Conservation (phyloP, 2,329 filamentous ascomycete species). For the Neofusicoccum sp. region DNA sequence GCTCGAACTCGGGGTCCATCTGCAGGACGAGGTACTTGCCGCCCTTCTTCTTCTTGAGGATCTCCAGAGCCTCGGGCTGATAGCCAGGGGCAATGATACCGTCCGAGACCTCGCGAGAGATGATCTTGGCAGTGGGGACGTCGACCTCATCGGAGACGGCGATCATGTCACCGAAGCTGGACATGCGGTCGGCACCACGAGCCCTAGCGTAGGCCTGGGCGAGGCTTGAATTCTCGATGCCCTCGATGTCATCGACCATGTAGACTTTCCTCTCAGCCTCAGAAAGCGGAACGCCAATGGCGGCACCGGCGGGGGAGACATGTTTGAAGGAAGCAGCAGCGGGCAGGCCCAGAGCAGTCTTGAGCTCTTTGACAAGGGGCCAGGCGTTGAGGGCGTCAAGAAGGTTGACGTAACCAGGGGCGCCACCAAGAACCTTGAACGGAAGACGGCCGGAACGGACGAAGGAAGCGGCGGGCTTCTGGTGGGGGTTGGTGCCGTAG, state of each 20-base stretch:
- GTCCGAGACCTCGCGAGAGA: conserved; percentile 95
- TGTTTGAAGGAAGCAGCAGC: conserved; percentile 97
- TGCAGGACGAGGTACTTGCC: conserved; percentile 95
- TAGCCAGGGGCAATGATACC: conserved; percentile 92
- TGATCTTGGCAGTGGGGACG: conserved; percentile 91
- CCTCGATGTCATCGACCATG: conserved; percentile 94
- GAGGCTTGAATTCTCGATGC: conserved; percentile 78
- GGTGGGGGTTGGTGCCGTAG: conserved; percentile 96
- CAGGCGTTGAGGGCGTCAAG: conserved; percentile 95
- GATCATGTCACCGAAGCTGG: conserved; percentile 95
- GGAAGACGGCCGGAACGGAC: conserved; percentile 71
- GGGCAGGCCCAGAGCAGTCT: conserved; percentile 79
- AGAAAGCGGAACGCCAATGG: conserved; percentile 83
- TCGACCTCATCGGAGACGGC: conserved; percentile 90
- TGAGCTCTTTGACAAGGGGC: conserved; percentile 95
- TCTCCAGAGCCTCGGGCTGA: conserved; percentile 78
- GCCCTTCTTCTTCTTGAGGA: conserved; percentile 96
- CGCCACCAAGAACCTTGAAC: conserved; percentile 89
- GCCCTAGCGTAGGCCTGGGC: conserved; percentile 96
- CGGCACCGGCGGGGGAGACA: conserved; percentile 92
- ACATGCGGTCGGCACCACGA: conserved; percentile 95
- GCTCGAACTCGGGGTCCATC: conserved; percentile 85
- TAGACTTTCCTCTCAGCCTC: conserved; percentile 94
- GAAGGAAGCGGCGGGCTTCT: conserved; percentile 91
- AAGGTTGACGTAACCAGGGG: conserved; percentile 96